Evolutionary conservation across 257 asterid species (phyloP), one percentile per base, ranked within the genome.

Genomic region (Mentha longifolia): DNA sequence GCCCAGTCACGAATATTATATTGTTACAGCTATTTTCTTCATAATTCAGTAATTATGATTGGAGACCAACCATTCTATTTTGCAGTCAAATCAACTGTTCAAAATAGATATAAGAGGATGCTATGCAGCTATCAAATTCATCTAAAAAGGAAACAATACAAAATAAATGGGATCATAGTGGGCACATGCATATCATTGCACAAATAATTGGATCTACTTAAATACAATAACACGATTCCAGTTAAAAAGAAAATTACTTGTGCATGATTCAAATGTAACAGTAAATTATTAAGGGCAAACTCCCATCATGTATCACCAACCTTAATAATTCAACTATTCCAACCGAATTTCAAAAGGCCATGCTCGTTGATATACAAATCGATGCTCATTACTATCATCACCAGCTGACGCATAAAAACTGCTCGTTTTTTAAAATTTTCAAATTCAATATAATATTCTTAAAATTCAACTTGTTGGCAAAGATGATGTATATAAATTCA

Each of bases 171-270:
- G 22, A 64, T 64, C 56, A 3, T 15, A 28, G 13, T 25, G 69
- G 41, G 39, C 55, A 63, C 68, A 42, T 20, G 68, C 37, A 63
- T 41, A 22, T 63, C 69, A 63, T 43, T 42, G 55, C 55, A 33
- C 69, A 13, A 4, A 65, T 65, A 46, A 46, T 28, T 64, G 69
- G 55, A 15, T 14, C 54, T 41, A 12, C 9, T 19, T 41, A 61
- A 62, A 42, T 20, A 62, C 20, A 43, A 19, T 20, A 42, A 61
- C 35, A 37, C 11, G 67, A 61, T 37, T 20, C 5, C 20, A 30
- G 17, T 10, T 1, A 61, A 0, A 13, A 17, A 3, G 16, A 13
- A 41, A 16, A 11, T 39, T 61, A 41, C 67, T 10, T 4, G 6
- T 20, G 46, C 30, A 46, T 65, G 43, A 28, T 45, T 47, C 58